These are phyloP conservation scores for Cicer bijugum DNA, from an alignment of 306 rosid species.

Conservation along the genomic window DNA sequence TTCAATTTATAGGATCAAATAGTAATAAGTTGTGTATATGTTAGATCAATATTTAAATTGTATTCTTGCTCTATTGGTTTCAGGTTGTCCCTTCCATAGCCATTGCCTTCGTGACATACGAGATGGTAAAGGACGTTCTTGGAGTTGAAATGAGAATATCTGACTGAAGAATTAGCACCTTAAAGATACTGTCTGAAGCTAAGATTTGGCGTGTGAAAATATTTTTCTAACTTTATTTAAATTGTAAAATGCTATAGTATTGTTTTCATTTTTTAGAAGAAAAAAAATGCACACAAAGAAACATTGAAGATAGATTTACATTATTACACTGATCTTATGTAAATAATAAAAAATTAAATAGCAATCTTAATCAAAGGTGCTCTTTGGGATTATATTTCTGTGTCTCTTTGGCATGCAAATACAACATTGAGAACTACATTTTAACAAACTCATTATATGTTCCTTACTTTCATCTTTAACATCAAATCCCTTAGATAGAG, in stretches of 20 bases:
- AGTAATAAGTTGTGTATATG: not conserved
- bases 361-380: not conserved
- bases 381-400: slow-evolving; percentile 6
- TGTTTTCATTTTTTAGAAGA: slow-evolving; percentile 2
- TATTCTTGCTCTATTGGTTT: slow-evolving; percentile 21
- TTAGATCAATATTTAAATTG: not conserved
- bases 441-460: not conserved
- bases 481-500: slow-evolving; percentile 53
- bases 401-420: slow-evolving; percentile 4
- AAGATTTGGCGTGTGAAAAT: not conserved
- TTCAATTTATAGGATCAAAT: slow-evolving; percentile 8
- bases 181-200: not conserved
- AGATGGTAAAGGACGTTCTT: slow-evolving; percentile 65
- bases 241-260: not conserved
- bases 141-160: slow-evolving; percentile 75
- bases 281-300: not conserved
- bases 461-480: slow-evolving; percentile 28
- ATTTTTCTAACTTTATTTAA: not conserved
- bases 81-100: slow-evolving; percentile 86
- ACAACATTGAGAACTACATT: not conserved
- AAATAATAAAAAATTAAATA: not conserved
- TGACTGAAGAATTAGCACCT: slow-evolving; percentile 50
- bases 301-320: not conserved
- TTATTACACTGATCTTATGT: slow-evolving; percentile 11
- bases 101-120: slow-evolving; percentile 71